Base-by-base conservation (phyloP, 768 basidiomycete species). In the Tubosaeta brunneosetosa region DNA sequence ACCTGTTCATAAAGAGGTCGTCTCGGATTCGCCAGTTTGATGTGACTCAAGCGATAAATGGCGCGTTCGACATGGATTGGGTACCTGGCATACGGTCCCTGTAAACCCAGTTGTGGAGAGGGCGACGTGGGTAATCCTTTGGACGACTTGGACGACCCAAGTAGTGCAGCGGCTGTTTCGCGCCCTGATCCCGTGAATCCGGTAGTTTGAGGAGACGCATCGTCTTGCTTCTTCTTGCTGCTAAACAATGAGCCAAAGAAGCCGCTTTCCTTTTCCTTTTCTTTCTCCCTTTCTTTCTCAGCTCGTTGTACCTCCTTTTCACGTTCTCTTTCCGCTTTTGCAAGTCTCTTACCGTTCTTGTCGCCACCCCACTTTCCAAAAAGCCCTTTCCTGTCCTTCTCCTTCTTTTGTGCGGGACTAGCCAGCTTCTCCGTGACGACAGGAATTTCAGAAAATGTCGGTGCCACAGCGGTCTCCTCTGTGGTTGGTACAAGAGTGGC, bases 11-110 rank as follows among this genome's bases (percentile, higher is more conserved):
- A 98, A 16, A 99, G 77, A 26, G 97, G 94, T 42, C 97, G 80
- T 53, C 97, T 80, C 9, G 97, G 94, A 71, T 98, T 99, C 19
- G 97, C 97, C 42, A 99, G 78, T 71, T 99, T 99, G 77, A 99
- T 99, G 66, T 99, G 97, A 67, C 91, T 94, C 46, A 99, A 76
- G 54, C 97, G 80, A 72, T 99, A 99, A 44, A 99, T 94, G 3
- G 97, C 97, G 32, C 97, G 83, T 68, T 99, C 97, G 57, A 99
- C 97, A 64, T 99, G 97, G 55, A 99, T 97, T 9, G 97, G 97
- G 66, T 98, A 94, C 58, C 97, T 83, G 47, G 94, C 77, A 58
- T 80, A 86, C 41, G 68, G 63, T 26, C 74, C 75, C 16, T 66
- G 63, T 31, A 71, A 51, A 42, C 74, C 63, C 11, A 59, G 68